phyloP scores from a whole-genome alignment of 1,139 yeast genomes.

The Yamadazyma dendronema region DNA sequence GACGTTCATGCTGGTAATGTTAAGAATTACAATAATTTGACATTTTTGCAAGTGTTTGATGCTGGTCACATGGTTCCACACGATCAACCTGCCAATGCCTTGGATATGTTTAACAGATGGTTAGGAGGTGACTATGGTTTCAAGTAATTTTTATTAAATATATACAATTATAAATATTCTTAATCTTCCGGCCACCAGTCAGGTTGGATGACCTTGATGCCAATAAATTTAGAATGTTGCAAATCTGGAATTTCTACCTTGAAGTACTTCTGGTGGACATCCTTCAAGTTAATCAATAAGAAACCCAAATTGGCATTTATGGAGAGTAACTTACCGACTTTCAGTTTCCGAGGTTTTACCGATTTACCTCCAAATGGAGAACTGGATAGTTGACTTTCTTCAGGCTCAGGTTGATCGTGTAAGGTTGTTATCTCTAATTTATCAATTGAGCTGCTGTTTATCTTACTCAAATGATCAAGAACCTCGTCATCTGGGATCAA shows the following conservation, averaged over 20 bases:
- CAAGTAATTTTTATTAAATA: too few species aligned
- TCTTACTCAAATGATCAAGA: constrained; percentile 15
- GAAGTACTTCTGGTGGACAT: constrained; percentile 30
- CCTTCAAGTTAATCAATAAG: constrained; percentile 53
- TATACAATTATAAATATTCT: background rate
- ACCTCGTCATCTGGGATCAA: constrained; percentile 18
- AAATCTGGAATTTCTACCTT: constrained; percentile 31
- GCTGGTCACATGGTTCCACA: constrained; percentile 80
- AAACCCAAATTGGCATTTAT: constrained; percentile 64
- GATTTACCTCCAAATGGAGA: constrained; percentile 28
- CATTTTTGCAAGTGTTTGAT: constrained; percentile 59
- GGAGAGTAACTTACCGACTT: constrained; percentile 61
- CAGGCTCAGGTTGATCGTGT: constrained; percentile 14
- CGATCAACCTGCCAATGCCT: constrained; percentile 71
- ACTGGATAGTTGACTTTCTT: constrained; percentile 5
- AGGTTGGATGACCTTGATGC: constrained; percentile 52
- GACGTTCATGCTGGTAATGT: constrained; percentile 58
- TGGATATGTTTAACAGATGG: constrained; percentile 83
- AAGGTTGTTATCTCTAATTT: constrained; percentile 26
- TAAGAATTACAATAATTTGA: constrained; percentile 51
- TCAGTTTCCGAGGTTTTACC: constrained; percentile 31
- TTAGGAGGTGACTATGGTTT: constrained; percentile 20
- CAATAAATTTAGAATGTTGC: constrained; percentile 25
- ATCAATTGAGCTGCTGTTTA: constrained; percentile 20
- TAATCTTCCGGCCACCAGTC: constrained; percentile 61